A percentile compares a stretch with the other conserved stretches of the same genome.
phyloP scores from a whole-genome alignment of 2,329 filamentous ascomycete genomes.

The Leptodontidium sp. region DNA sequence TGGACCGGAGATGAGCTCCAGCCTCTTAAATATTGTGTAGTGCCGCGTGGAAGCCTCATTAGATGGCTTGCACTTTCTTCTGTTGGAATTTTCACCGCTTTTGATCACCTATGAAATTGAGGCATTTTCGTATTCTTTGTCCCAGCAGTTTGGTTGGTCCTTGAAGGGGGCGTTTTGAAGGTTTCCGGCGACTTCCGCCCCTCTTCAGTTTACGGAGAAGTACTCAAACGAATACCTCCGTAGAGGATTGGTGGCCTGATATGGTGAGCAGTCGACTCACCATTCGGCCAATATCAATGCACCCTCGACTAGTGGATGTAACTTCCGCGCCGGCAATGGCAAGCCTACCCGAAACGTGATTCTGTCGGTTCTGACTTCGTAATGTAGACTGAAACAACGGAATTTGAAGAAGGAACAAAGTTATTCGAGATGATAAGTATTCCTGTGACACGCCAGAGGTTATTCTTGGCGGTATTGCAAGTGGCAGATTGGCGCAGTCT shows the following conservation, averaged over 20 bases:
- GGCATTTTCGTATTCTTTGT: constrained; percentile 24
- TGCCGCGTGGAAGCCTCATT: constrained; percentile 21
- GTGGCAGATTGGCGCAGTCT: too few species aligned
- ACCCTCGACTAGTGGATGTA: not conserved
- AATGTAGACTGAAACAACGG: too few species aligned
- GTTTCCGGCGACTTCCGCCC: constrained; percentile 25
- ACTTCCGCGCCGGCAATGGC: not conserved
- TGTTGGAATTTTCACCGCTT: constrained; percentile 26
- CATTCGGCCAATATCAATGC: not conserved
- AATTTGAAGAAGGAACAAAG: too few species aligned
- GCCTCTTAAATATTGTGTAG: not conserved
- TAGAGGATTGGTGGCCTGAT: not conserved
- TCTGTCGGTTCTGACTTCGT: too few species aligned
- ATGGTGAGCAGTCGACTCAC: not conserved
- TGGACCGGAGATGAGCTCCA: constrained; percentile 2
- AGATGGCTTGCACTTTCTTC: constrained; percentile 2
- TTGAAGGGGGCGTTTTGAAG: constrained; percentile 15
- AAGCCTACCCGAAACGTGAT: too few species aligned
- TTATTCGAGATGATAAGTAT: too few species aligned
- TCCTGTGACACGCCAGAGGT: too few species aligned
- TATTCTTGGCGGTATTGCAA: too few species aligned
- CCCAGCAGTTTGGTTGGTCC: constrained; percentile 23
- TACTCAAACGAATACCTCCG: not conserved
- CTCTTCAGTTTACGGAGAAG: constrained; percentile 20
- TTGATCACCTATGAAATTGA: constrained; percentile 12